Evolutionary conservation across 2,329 filamentous ascomycete species (phyloP), one percentile per base, ranked within the genome.

Genomic region (Samsoniella hepiali): DNA sequence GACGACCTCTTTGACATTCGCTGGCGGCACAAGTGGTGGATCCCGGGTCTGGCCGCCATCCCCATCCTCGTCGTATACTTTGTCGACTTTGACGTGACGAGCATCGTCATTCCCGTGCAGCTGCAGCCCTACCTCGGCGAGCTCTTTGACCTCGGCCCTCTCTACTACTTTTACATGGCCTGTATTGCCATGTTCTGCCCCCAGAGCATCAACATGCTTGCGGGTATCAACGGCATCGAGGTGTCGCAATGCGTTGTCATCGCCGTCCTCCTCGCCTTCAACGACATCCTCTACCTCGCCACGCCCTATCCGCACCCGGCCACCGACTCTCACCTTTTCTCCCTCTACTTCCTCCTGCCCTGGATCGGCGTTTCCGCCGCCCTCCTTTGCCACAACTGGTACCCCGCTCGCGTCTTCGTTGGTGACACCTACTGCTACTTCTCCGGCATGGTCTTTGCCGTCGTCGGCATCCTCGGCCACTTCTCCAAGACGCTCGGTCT

Each of bases 361-460:
- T 98, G 98, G 81, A 84, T 98, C 65, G 95, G 93, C 57, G 95
- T 97, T 61, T 97, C 93, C 8, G 77, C 90, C 58, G 95, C 95
- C 9, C 83, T 99, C 17, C 85, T 95, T 72, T 86, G 79, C 74
- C 93, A 99, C 80, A 99, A 99, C 77, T 96, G 93, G 91, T 99
- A 93, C 73, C 95, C 95, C 0, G 92, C 94, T 31, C 88, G 88
- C 70, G 95, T 98, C 10, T 99, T 99, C 72, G 94, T 98, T 10
- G 95, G 95, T 63, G 95, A 99, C 77, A 99, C 95, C 4, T 99
- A 98, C 83, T 99, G 95, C 83, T 99, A 99, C 79, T 97, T 99
- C 76, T 95, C 95, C 0, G 95, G 95, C 68, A 99, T 99, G 93
- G 91, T 98, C 45, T 99, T 99, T 74, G 95, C 94, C 61, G 93